Evolutionary conservation across 1,139 yeast species (phyloP).

Genomic region (Pichia norvegensis): DNA sequence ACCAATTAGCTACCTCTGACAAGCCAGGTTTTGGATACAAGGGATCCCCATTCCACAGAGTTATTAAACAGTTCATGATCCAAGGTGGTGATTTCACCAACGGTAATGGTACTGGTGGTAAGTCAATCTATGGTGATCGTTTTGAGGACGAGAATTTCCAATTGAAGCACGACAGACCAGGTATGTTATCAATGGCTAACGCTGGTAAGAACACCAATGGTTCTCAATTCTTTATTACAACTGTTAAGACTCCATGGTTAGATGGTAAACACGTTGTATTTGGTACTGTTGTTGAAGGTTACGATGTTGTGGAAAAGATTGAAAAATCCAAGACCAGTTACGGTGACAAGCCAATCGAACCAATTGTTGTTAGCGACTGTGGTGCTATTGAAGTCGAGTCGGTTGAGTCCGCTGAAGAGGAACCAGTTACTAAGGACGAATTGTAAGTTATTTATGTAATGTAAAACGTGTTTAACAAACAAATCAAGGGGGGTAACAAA

Average conservation of each 20-base stretch:
- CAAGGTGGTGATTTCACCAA: slow-evolving; percentile 59
- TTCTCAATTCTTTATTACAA: slow-evolving; percentile 54
- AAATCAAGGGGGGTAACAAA: too few species aligned
- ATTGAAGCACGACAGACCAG: slow-evolving; percentile 52
- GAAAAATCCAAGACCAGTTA: slow-evolving; percentile 44
- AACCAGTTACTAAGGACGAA: slow-evolving; percentile 21
- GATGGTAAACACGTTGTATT: slow-evolving; percentile 54
- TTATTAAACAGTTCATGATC: slow-evolving; percentile 51
- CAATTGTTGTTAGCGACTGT: slow-evolving; percentile 38
- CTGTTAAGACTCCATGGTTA: slow-evolving; percentile 50
- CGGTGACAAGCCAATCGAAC: slow-evolving; percentile 45
- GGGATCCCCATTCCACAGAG: slow-evolving; percentile 49
- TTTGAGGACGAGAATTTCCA: slow-evolving; percentile 51
- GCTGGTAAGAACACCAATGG: slow-evolving; percentile 56
- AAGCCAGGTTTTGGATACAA: slow-evolving; percentile 49
- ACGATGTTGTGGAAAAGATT: slow-evolving; percentile 46
- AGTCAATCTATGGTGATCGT: slow-evolving; percentile 50
- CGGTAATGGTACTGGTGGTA: slow-evolving; percentile 55
- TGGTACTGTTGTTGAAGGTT: slow-evolving; percentile 51
- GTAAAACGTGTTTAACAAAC: background rate
- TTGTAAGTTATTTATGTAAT: slow-evolving; percentile 12
- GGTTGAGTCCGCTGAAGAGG: slow-evolving; percentile 2
- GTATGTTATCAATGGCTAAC: slow-evolving; percentile 55
- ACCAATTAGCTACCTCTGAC: slow-evolving; percentile 49
- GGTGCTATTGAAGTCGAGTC: slow-evolving; percentile 32